Evolutionary conservation across 306 rosid genomes (phyloP).

Genomic region (Vicia faba): DNA sequence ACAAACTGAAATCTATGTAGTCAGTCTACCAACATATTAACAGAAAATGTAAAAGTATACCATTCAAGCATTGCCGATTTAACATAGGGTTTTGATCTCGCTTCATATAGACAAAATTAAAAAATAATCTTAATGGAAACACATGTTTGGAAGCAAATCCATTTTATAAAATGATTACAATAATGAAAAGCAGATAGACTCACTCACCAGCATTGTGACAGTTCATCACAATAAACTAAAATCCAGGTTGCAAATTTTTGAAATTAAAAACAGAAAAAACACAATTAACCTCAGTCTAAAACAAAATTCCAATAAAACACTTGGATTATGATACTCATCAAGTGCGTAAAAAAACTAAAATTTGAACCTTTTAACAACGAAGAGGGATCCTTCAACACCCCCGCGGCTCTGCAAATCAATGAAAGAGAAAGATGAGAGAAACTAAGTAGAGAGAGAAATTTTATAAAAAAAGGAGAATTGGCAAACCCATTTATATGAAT

Average conservation of each 20-base stretch:
- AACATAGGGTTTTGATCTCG: neutral
- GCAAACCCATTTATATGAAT: conserved; percentile 65
- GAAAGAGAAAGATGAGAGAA: neutral
- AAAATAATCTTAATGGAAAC: conserved; percentile 5
- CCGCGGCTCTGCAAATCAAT: conserved; percentile 55
- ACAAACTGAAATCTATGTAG: neutral
- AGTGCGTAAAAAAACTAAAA: neutral
- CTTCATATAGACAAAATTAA: neutral
- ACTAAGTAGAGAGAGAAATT: neutral
- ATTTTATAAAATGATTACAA: neutral
- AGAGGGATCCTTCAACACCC: conserved; percentile 67
- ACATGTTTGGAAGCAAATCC: neutral
- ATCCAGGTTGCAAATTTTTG: conserved; percentile 59
- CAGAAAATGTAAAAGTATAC: neutral
- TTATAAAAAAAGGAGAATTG: neutral
- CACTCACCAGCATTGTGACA: conserved; percentile 64
- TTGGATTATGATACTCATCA: conserved; percentile 7
- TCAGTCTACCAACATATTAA: neutral
- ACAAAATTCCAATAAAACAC: conserved; percentile 16
- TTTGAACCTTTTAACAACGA: conserved; percentile 56
- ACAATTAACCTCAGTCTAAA: conserved; percentile 4
- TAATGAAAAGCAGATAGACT: conserved; percentile 16
- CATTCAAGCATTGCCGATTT: neutral
- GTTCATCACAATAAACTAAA: conserved; percentile 69
- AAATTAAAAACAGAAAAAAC: conserved; percentile 26